A percentile compares a stretch with the other conserved stretches of the same genome.
Evolutionary conservation across 1,284 basidiomycete species (phyloP).

Genomic region (Mycosarcoma mackinlayi): DNA sequence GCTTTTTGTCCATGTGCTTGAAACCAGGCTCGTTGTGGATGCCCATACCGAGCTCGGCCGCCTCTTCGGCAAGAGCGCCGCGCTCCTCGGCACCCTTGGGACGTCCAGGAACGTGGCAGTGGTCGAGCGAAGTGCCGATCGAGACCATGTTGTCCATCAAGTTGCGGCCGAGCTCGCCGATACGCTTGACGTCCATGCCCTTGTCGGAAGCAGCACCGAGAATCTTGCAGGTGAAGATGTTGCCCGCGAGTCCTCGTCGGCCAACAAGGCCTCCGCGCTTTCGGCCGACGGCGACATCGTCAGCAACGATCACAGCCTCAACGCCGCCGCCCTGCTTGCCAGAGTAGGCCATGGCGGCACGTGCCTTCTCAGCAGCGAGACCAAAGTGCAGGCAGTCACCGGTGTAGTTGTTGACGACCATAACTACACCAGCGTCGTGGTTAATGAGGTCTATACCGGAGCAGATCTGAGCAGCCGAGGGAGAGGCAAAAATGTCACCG

Average conservation of each 20-base stretch:
- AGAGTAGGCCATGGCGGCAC: constrained; percentile 57
- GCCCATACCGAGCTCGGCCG: constrained; percentile 73
- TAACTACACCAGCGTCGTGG: constrained; percentile 68
- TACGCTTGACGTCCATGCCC: constrained; percentile 55
- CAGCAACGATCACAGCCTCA: constrained; percentile 71
- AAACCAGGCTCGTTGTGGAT: constrained; percentile 75
- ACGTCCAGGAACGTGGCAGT: constrained; percentile 74
- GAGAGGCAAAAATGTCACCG: constrained; percentile 72
- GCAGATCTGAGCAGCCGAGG: constrained; percentile 71
- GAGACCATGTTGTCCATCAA: constrained; percentile 72
- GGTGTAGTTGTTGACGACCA: constrained; percentile 70
- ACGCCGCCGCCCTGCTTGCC: constrained; percentile 69
- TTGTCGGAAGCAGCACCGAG: constrained; percentile 64
- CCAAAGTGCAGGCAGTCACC: constrained; percentile 72
- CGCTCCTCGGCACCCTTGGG: constrained; percentile 61
- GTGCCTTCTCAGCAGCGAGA: constrained; percentile 67
- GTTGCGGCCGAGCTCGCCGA: constrained; percentile 73
- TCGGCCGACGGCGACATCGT: constrained; percentile 71
- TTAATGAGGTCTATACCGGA: constrained; percentile 70
- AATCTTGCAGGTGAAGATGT: constrained; percentile 68
- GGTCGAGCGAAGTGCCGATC: constrained; percentile 73
- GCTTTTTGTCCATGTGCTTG: constrained; percentile 65
- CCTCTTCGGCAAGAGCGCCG: constrained; percentile 64
- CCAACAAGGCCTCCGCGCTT: constrained; percentile 71
- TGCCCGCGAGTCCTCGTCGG: constrained; percentile 70